Evolutionary conservation across 2,329 filamentous ascomycete genomes (phyloP).

Genomic region (Phaeosphaeria sp.): DNA sequence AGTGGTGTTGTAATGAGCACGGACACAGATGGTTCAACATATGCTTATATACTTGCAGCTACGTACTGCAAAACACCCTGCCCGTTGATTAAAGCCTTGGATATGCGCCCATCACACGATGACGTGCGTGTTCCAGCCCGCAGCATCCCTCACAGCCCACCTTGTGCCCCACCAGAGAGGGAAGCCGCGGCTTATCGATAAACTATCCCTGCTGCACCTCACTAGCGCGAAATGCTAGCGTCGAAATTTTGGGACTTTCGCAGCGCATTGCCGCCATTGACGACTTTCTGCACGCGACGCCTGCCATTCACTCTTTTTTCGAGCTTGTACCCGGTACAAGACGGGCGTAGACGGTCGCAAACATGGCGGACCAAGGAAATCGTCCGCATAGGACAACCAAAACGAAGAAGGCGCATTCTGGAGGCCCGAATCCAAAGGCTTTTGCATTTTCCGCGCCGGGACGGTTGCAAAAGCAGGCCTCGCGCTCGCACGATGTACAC

Average conservation of each 20-base stretch:
- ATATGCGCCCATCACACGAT: slow-evolving; percentile 28
- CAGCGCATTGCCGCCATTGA: slow-evolving; percentile 5
- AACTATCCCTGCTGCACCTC: slow-evolving; percentile 30
- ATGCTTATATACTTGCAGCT: slow-evolving; percentile 30
- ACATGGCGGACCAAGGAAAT: slow-evolving; percentile 76
- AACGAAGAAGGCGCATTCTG: slow-evolving; percentile 80
- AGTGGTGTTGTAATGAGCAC: slow-evolving; percentile 9
- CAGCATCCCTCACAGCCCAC: background rate
- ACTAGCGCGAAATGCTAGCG: slow-evolving; percentile 38
- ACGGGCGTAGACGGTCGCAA: background rate
- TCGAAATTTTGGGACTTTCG: slow-evolving; percentile 39
- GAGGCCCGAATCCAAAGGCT: slow-evolving; percentile 85
- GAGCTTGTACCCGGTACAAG: background rate
- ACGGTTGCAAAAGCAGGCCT: slow-evolving; percentile 76
- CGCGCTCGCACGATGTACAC: slow-evolving; percentile 74
- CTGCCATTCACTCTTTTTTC: slow-evolving; percentile 3
- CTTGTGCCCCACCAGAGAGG: slow-evolving; percentile 19
- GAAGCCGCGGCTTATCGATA: slow-evolving; percentile 42
- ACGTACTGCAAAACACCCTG: slow-evolving; percentile 10
- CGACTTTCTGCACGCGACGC: background rate
- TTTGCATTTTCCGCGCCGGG: slow-evolving; percentile 86
- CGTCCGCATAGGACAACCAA: slow-evolving; percentile 86
- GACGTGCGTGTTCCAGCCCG: slow-evolving; percentile 24
- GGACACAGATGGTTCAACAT: background rate
- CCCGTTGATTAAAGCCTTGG: slow-evolving; percentile 28